Evolutionary conservation across 306 rosid species (phyloP), one percentile per base, ranked within the genome.

Genomic region (Quillaja saponaria): DNA sequence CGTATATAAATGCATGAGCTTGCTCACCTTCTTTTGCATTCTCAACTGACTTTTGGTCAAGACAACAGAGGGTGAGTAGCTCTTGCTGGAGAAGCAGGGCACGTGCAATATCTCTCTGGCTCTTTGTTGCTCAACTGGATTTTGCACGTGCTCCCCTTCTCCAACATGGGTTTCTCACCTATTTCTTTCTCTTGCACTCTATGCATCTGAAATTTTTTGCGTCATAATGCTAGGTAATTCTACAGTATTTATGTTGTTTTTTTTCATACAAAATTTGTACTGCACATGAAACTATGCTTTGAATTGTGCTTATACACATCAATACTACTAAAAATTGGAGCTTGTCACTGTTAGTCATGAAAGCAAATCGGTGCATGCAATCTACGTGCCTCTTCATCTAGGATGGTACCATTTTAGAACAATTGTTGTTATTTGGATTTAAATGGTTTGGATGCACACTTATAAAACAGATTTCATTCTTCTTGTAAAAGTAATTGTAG

Each of bases 81-180:
- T 65, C 71, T 50, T 45, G 84, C 39, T 82, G 87, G 87, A 82
- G 87, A 82, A 78, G 84, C 84, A 82, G 87, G 87, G 84, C 87
- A 82, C 87, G 84, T 82, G 87, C 87, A 82, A 57, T 34, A 18
- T 46, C 12, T 10, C 16, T 20, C 31, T 47, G 40, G 7, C 17
- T 15, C 61, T 13, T 13, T 3, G 17, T 6, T 11, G 35, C 41
- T 35, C 16, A 46, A 31, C 63, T 14, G 35, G 11, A 16, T 0
- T 42, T 69, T 82, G 80, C 87, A 78, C 87, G 82, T 82, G 87
- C 83, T 81, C 86, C 74, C 76, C 80, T 78, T 78, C 84, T 78
- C 87, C 87, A 82, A 75, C 87, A 49, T 54, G 80, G 38, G 62
- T 39, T 76, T 54, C 84, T 75, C 72, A 42, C 74, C 82, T 39